These are phyloP conservation scores for Gaeumannomyces sp. DNA, from an alignment of 2,329 filamentous ascomycete species.

Conservation along the genomic window DNA sequence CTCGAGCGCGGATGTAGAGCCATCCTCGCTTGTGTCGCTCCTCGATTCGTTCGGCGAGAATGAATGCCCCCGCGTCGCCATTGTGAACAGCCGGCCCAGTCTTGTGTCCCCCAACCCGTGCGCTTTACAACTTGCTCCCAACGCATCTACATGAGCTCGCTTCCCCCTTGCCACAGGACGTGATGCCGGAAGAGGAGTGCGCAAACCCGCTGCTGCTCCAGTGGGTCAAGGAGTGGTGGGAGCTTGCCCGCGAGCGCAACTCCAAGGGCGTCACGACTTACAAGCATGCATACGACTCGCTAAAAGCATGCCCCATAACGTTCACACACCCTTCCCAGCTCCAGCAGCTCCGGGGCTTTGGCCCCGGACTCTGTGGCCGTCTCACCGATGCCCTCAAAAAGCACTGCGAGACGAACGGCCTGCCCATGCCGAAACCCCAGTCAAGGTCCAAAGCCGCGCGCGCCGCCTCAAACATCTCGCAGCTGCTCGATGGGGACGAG, in stretches of 20 bases:
- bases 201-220: slow-evolving; percentile 65
- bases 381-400: slow-evolving; percentile 55
- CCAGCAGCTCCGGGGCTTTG: slow-evolving; percentile 66
- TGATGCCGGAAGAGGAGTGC: slow-evolving; percentile 32
- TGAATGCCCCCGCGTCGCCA: neutral
- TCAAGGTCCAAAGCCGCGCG: slow-evolving; percentile 33
- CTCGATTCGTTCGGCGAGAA: neutral
- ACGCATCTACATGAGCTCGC: neutral
- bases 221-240: slow-evolving; percentile 75
- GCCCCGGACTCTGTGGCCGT: slow-evolving; percentile 63
- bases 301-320: slow-evolving; percentile 65
- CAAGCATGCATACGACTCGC: slow-evolving; percentile 68
- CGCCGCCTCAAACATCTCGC: slow-evolving; percentile 20
- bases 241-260: slow-evolving; percentile 61
- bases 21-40: neutral
- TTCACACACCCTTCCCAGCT: slow-evolving; percentile 70
- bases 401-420: slow-evolving; percentile 60
- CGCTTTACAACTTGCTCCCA: neutral
- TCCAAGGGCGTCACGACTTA: slow-evolving; percentile 67
- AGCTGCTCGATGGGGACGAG: slow-evolving; percentile 19
- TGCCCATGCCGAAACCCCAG: slow-evolving; percentile 60
- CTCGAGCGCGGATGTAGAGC: no score
- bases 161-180: neutral
- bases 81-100: neutral
- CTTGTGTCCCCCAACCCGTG: neutral